A percentile compares a stretch with the other conserved stretches of the same genome.
phyloP scores from a whole-genome alignment of 306 rosid genomes.

The Medicago ruthenica region DNA sequence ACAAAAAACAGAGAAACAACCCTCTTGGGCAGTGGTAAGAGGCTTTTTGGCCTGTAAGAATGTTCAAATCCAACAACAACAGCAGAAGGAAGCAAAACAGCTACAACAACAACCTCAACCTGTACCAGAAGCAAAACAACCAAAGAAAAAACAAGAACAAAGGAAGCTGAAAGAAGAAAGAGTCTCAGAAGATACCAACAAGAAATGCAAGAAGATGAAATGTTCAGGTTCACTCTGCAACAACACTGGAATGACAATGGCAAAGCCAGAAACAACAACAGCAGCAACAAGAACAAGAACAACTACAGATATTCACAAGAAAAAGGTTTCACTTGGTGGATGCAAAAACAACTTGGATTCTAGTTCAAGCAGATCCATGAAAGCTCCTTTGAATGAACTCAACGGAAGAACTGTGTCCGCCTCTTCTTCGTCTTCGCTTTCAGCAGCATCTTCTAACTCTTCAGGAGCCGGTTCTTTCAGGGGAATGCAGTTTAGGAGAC shows the following conservation, averaged over 20 bases:
- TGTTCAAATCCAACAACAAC: slow-evolving; percentile 57
- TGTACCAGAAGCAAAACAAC: slow-evolving; percentile 43
- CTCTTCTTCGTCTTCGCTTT: slow-evolving; percentile 71
- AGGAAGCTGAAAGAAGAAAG: slow-evolving; percentile 59
- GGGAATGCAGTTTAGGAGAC: slow-evolving; percentile 89
- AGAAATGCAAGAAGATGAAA: slow-evolving; percentile 89
- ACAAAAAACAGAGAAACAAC: slow-evolving; percentile 66
- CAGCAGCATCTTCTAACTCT: slow-evolving; percentile 68
- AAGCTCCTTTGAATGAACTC: slow-evolving; percentile 68
- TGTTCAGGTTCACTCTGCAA: slow-evolving; percentile 88
- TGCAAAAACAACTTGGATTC: slow-evolving; percentile 51
- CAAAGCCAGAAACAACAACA: slow-evolving; percentile 63
- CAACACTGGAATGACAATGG: slow-evolving; percentile 75
- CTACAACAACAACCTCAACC: slow-evolving; percentile 22
- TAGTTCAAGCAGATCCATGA: slow-evolving; percentile 71
- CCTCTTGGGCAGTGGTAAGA: slow-evolving; percentile 82
- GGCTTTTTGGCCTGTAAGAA: slow-evolving; percentile 73
- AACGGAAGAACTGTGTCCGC: slow-evolving; percentile 63
- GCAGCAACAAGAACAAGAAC: not conserved
- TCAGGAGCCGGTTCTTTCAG: slow-evolving; percentile 70
- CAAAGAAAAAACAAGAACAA: slow-evolving; percentile 50
- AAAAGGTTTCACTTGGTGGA: slow-evolving; percentile 58
- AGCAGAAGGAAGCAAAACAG: slow-evolving; percentile 45
- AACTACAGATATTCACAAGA: slow-evolving; percentile 66
- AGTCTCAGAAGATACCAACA: slow-evolving; percentile 63